Conservation (phyloP, 2,329 filamentous ascomycete genomes). For the Aureobasidium sp. region DNA sequence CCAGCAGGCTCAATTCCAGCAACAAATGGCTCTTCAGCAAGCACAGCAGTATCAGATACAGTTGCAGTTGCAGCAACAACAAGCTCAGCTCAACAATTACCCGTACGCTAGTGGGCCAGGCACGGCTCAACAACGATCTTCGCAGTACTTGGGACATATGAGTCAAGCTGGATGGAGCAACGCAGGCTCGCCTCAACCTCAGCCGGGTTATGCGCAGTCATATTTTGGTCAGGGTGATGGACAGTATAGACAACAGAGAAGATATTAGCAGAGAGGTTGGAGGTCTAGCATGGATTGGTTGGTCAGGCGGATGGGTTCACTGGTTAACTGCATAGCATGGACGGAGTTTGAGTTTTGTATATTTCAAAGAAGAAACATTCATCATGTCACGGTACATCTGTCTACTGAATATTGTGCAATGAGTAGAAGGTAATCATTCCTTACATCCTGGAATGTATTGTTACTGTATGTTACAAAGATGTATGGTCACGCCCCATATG, state of each 20-base stretch:
- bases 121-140: slow-evolving; percentile 15
- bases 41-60: slow-evolving; percentile 21
- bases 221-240: slow-evolving; percentile 7
- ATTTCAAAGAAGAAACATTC: background rate
- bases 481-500: no score
- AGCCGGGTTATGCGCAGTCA: slow-evolving; percentile 12
- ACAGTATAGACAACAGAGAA: slow-evolving; percentile 6
- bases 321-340: background rate
- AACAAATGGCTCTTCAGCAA: slow-evolving; percentile 23
- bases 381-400: background rate
- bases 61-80: slow-evolving; percentile 19
- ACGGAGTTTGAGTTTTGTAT: background rate
- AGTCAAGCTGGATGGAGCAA: slow-evolving; percentile 7
- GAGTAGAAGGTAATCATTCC: no score
- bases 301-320: background rate
- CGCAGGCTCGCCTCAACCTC: slow-evolving; percentile 11
- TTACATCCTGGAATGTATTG: no score
- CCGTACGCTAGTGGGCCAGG: slow-evolving; percentile 7
- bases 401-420: background rate
- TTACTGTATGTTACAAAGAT: no score
- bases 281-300: background rate
- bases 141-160: slow-evolving; percentile 14
- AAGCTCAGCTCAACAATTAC: slow-evolving; percentile 7
- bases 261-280: background rate
- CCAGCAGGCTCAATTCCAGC: slow-evolving; percentile 32